A percentile compares a stretch with the other conserved stretches of the same genome.
phyloP scores from a whole-genome alignment of 257 asterid species.

The Prunella vulgaris region DNA sequence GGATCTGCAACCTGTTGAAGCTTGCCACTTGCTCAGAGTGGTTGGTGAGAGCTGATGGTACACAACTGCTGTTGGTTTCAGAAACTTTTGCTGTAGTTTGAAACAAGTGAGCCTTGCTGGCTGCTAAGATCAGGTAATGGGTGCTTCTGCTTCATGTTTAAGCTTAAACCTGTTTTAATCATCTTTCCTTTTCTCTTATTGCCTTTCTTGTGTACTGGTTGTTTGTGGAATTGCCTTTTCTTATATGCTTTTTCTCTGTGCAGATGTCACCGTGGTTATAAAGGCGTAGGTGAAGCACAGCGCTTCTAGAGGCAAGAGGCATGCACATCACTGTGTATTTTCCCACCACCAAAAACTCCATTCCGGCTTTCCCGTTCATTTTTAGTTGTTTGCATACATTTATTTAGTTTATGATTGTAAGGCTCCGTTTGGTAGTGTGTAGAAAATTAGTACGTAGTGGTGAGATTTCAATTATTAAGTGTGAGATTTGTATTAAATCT shows the following conservation, averaged over 20 bases:
- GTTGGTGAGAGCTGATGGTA: background rate
- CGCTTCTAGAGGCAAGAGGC: too few species aligned
- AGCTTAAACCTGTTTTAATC: background rate
- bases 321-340: too few species aligned
- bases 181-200: background rate
- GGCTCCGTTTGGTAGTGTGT: too few species aligned
- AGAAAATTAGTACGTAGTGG: too few species aligned
- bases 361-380: background rate
- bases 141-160: background rate
- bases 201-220: background rate
- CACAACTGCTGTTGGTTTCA: background rate
- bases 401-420: too few species aligned
- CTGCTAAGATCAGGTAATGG: background rate
- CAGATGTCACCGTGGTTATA: too few species aligned
- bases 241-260: background rate
- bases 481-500: too few species aligned
- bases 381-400: background rate
- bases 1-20: background rate
- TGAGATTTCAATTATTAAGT: too few species aligned
- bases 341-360: background rate
- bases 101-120: background rate
- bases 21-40: conserved; percentile 12
- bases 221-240: background rate
- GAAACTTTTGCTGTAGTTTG: background rate
- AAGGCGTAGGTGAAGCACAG: too few species aligned